Evolutionary conservation across 768 basidiomycete species (phyloP), one percentile per base, ranked within the genome.

Genomic region (Rubroboletus pulcherrimus): DNA sequence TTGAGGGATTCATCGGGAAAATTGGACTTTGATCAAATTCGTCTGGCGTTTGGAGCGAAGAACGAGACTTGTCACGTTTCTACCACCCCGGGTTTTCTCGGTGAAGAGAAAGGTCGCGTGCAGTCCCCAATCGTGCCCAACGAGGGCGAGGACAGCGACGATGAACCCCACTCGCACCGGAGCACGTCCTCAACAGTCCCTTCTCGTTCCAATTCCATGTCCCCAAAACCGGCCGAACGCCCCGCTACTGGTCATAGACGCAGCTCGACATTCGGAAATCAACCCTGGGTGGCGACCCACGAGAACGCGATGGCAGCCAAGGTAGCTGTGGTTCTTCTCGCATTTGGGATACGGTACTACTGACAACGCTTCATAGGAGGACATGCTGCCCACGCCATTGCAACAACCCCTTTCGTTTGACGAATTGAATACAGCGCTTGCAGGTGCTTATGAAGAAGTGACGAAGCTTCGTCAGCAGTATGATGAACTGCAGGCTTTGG

Each of bases 1-100:
- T 45, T 72, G 46, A 55, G 71, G 50, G 71, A 70, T 40, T 15
- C 55, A 4, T 66, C 68, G 1, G 69, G 71, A 29, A 72, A 57
- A 61, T 59, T 71, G 12, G 71, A 72, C 26, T 72, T 60, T 54
- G 63, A 64, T 35, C 70, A 68, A 58, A 66, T 70, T 49, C 71
- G 68, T 10, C 40, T 31, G 6, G 66, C 72, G 64, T 72, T 66
- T 33, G 42, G 59, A 24, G 45, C 45, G 0, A 66, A 70, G 29
- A 55, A 62, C 39, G 40, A 45, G 19, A 33, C 33, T n/a, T 29
- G 5, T 2, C 29, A 14, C 4, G 24, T 15, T 11, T 26, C 24
- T 9, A n/a, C 21, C 7, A 14, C n/a, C 10, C 29, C 17, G 5
- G 49, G 40, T 8, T 38, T 10, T 31, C 8, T 43, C 14, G 12